phyloP scores from a whole-genome alignment of 1,139 yeast species.

The Hansenula sp. region DNA sequence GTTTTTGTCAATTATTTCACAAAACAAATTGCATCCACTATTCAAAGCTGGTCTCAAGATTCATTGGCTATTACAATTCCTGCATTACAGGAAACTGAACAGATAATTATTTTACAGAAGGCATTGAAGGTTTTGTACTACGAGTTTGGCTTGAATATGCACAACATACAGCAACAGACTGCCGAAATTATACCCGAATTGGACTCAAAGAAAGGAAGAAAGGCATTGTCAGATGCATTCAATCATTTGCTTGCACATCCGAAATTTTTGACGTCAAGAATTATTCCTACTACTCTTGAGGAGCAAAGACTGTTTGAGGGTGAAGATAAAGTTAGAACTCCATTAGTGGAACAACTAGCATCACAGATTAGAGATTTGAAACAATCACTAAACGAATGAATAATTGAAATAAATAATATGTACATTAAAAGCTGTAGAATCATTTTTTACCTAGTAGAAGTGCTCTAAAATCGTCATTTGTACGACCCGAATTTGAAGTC shows the following conservation, averaged over 20 bases:
- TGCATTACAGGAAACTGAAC: slow-evolving; percentile 72
- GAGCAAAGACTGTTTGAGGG: slow-evolving; percentile 55
- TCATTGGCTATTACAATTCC: slow-evolving; percentile 60
- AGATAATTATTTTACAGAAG: slow-evolving; percentile 63
- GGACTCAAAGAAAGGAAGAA: slow-evolving; percentile 52
- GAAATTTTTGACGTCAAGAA: slow-evolving; percentile 68
- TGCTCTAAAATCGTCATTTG: slow-evolving; percentile 38
- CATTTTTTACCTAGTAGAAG: slow-evolving; percentile 24
- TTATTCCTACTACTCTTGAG: slow-evolving; percentile 58
- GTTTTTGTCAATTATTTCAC: slow-evolving; percentile 60
- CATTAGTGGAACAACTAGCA: slow-evolving; percentile 45
- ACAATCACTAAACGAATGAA: slow-evolving; percentile 31
- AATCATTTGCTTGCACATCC: slow-evolving; percentile 81
- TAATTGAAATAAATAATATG: not conserved
- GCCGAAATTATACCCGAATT: slow-evolving; percentile 52
- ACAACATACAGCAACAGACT: slow-evolving; percentile 20
- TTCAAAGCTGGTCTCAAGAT: slow-evolving; percentile 68
- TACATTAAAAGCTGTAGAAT: not conserved
- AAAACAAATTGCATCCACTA: slow-evolving; percentile 59
- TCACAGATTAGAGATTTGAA: slow-evolving; percentile 54
- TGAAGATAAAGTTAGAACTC: slow-evolving; percentile 31
- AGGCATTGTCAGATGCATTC: slow-evolving; percentile 52
- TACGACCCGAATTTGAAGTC: slow-evolving; percentile 12
- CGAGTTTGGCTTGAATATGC: slow-evolving; percentile 30
- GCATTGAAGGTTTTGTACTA: slow-evolving; percentile 47